Conservation (phyloP, 345 rosid genomes). For the Cardamine resedifolia region DNA sequence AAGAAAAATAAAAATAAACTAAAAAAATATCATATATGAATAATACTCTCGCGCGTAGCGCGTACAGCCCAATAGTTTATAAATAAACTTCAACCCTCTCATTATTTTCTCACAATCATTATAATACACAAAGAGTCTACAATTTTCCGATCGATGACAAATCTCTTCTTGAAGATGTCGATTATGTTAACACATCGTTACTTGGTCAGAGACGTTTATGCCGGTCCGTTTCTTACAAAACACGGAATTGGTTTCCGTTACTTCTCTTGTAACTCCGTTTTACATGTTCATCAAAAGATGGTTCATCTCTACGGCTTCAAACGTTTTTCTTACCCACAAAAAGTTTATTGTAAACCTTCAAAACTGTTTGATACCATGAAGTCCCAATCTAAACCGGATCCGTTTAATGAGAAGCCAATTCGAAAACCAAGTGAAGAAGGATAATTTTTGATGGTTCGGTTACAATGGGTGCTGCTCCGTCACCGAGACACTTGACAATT, state of each 20-base stretch:
- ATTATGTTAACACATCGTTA: not conserved
- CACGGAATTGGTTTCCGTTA: not conserved
- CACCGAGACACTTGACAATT: too few species aligned
- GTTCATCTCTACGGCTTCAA: not conserved
- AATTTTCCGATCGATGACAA: not conserved
- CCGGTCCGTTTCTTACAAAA: constrained; percentile 9
- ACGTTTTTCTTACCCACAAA: not conserved
- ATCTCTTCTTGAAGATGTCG: not conserved
- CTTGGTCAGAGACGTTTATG: not conserved
- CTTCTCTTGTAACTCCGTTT: not conserved
- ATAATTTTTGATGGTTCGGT: too few species aligned
- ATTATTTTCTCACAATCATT: not conserved
- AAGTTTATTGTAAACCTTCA: not conserved
- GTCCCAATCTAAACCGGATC: not conserved
- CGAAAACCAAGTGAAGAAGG: too few species aligned
- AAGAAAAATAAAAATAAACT: too few species aligned
- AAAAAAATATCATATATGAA: too few species aligned
- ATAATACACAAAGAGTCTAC: not conserved
- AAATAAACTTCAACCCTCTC: too few species aligned
- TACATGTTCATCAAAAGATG: constrained; percentile 5
- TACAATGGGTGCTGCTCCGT: too few species aligned
- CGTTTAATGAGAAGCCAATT: not conserved
- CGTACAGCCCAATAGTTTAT: too few species aligned
- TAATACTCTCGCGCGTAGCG: too few species aligned
- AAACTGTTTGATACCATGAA: not conserved